Evolutionary conservation across 2,329 filamentous ascomycete genomes (phyloP).

Genomic region (Trichoderma koningii): DNA sequence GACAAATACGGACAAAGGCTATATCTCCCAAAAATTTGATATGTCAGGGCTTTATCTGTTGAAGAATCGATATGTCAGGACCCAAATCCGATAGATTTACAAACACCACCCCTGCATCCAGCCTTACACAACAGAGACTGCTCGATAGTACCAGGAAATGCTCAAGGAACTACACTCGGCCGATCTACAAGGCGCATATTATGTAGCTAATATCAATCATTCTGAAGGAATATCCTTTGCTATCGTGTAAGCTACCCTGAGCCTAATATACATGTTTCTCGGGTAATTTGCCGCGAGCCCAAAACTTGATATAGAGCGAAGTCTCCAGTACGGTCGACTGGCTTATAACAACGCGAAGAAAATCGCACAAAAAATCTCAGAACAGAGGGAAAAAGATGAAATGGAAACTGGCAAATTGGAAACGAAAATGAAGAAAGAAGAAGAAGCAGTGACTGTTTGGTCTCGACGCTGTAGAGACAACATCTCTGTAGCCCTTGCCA

Average conservation of each 20-base stretch:
- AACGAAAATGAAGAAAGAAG: background rate
- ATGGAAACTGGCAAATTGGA: no score
- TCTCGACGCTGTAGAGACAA: background rate
- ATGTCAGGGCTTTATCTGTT: no score
- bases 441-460: background rate
- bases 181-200: background rate
- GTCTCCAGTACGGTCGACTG: background rate
- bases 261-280: constrained; percentile 21
- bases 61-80: no score
- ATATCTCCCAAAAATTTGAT: no score
- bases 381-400: background rate
- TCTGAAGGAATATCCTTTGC: constrained; percentile 10
- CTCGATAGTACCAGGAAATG: no score
- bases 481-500: background rate
- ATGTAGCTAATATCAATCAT: background rate
- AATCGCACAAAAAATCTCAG: background rate
- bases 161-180: background rate
- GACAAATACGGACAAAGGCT: no score
- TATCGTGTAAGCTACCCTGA: constrained; percentile 10
- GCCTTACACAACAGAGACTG: background rate
- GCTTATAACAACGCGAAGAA: background rate
- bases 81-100: background rate
- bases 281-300: constrained; percentile 1
- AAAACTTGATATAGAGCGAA: constrained; percentile 9
- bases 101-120: no score